Evolutionary conservation across 2,329 filamentous ascomycete species (phyloP).

Genomic region (Didymella glomerata): DNA sequence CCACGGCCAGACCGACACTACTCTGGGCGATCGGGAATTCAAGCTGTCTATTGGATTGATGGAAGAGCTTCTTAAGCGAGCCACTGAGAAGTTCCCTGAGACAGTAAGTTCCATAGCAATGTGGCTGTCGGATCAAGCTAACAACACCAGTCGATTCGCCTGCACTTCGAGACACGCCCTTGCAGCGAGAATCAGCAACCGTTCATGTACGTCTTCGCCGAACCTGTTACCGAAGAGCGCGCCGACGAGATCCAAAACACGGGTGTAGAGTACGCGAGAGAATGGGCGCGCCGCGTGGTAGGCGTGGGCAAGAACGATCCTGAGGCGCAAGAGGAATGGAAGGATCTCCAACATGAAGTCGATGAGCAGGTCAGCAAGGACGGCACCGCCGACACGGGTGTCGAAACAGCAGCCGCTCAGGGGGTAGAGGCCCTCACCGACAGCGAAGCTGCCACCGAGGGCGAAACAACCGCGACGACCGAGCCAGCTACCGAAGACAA

Average conservation of each 20-base stretch:
- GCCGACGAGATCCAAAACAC: constrained; percentile 77
- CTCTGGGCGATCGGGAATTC: constrained; percentile 85
- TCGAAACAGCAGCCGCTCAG: constrained; percentile 5
- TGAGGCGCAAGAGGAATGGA: constrained; percentile 43
- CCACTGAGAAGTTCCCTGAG: constrained; percentile 77
- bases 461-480: background rate
- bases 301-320: constrained; percentile 47
- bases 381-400: constrained; percentile 13
- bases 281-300: constrained; percentile 71
- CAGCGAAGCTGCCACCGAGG: background rate
- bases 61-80: constrained; percentile 79
- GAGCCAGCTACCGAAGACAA: constrained; percentile 20
- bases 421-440: background rate
- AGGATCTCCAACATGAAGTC: constrained; percentile 43
- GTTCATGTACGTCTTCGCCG: constrained; percentile 88
- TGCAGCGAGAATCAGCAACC: constrained; percentile 59
- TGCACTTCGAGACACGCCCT: constrained; percentile 80
- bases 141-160: constrained; percentile 67
- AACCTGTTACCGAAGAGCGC: constrained; percentile 78
- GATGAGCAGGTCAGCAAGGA: constrained; percentile 46
- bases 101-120: constrained; percentile 50
- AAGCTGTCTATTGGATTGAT: constrained; percentile 79
- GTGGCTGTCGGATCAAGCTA: constrained; percentile 5
- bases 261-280: constrained; percentile 70
- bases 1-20: constrained; percentile 75